Percentiles rank a stretch among this genome's conserved stretches.
Conservation (phyloP, 352 stramenopile genomes). For the Globisporangium takayamanum region DNA sequence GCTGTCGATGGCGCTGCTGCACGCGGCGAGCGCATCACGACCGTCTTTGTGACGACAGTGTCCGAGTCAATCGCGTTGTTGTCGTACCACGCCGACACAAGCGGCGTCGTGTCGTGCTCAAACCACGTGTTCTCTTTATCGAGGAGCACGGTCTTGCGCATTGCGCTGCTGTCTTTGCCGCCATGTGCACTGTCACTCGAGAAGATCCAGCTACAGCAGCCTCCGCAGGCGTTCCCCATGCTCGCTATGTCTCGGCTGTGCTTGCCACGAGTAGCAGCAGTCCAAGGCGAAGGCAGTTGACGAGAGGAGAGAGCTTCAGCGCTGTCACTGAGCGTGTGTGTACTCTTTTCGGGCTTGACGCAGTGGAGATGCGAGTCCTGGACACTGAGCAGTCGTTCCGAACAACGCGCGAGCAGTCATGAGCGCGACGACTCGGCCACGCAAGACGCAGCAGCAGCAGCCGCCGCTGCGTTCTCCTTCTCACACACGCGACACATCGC, state of each 20-base stretch:
- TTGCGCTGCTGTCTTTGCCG: constrained; percentile 3
- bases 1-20: background rate
- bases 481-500: too few relatives aligned
- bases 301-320: too few relatives aligned
- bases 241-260: background rate
- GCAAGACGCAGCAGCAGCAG: too few relatives aligned
- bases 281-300: too few relatives aligned
- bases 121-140: constrained; percentile 44
- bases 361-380: too few relatives aligned
- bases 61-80: constrained; percentile 21
- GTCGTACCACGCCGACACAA: constrained; percentile 43
- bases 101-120: constrained; percentile 52
- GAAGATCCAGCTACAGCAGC: constrained; percentile 17
- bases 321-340: too few relatives aligned
- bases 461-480: too few relatives aligned
- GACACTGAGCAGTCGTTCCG: constrained; percentile 61
- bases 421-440: constrained; percentile 29
- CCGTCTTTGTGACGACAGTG: constrained; percentile 43
- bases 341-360: too few relatives aligned
- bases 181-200: background rate
- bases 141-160: constrained; percentile 5
- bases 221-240: constrained; percentile 15
- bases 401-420: constrained; percentile 60
- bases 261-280: too few relatives aligned
- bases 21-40: constrained; percentile 42